Percentiles rank a stretch among this genome's conserved stretches.
phyloP scores from a whole-genome alignment of 768 basidiomycete genomes.

The Nevesoporus exiguus region DNA sequence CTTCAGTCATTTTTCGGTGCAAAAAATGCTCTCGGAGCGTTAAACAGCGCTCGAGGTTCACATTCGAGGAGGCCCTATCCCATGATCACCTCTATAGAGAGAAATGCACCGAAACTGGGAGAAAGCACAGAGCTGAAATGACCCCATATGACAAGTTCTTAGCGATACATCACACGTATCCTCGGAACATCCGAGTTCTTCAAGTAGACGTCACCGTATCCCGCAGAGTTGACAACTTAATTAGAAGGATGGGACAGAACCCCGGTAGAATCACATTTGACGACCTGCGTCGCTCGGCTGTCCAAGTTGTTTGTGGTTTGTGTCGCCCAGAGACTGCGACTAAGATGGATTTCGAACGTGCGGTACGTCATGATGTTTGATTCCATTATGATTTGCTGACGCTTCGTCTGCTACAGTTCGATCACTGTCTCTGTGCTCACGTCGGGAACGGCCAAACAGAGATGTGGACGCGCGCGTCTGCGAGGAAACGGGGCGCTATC shows the following conservation, averaged over 20 bases:
- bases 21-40: neutral
- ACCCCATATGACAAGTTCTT: neutral
- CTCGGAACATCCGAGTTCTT: slow-evolving; percentile 1
- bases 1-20: slow-evolving; percentile 13
- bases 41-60: neutral
- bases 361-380: neutral
- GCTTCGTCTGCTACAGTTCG: neutral
- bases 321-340: neutral
- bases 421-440: slow-evolving; percentile 8
- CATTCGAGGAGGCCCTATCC: slow-evolving; percentile 6
- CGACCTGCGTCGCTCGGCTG: slow-evolving; percentile 1
- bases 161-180: neutral
- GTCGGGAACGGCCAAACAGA: neutral
- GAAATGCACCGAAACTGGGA: no score
- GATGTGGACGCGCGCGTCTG: slow-evolving; percentile 6
- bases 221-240: slow-evolving; percentile 8
- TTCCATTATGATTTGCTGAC: neutral
- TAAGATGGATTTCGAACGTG: slow-evolving; percentile 3
- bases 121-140: neutral
- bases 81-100: slow-evolving; percentile 7
- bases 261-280: neutral
- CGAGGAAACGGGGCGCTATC: neutral
- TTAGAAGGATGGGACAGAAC: slow-evolving; percentile 7
- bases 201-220: slow-evolving; percentile 4
- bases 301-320: slow-evolving; percentile 7